Base-by-base conservation (phyloP, 1,284 basidiomycete species). In the Ganoderma sinense region DNA sequence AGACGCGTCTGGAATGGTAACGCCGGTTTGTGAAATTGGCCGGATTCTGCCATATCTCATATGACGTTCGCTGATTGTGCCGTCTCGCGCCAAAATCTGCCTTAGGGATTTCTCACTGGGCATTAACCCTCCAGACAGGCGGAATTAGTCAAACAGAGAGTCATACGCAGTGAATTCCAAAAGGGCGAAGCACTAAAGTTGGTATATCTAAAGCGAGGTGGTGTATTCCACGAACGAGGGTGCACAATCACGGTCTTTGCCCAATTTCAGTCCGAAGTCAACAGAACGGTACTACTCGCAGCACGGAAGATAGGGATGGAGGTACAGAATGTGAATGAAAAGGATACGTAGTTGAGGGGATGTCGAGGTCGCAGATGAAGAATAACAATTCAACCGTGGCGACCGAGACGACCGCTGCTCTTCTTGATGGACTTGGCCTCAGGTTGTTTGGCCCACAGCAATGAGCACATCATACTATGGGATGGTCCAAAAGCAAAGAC, bases 371-470 rank as follows among this genome's bases (percentile, higher is more conserved):
- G 29, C 6, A 48, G 41, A 23, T 14, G 33, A 43, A 16, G 41
- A 26, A 8, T 14, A 8, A 41, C 14, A n/a, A 36, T 67, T 84
- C 75, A 84, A 26, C 85, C 87, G 75, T 89, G 87, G 36, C 88
- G 83, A 18, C 89, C 89, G 66, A 91, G 85, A 56, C 83, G 82
- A 64, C 83, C 82, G 14, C 86, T 85, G 66, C 80, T 84, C 80
- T 87, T 89, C 78, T 82, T 86, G 74, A 91, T 85, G 33, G 81
- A 80, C 79, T 88, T 88, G 2, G 86, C 85, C 73, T 89, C 87
- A 31, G 84, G 84, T 75, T 88, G 87, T 76, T 90, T 91, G 8
- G 84, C 83, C 76, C 86, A 33, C 55, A 33, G 13, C 0, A 4
- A 66, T 39, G n/a, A 62, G 23, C 40, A 58, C 2, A 62, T 29